These are phyloP conservation scores for Coriolopsis trogii DNA, from an alignment of 1,284 basidiomycete genomes.

Conservation along the genomic window DNA sequence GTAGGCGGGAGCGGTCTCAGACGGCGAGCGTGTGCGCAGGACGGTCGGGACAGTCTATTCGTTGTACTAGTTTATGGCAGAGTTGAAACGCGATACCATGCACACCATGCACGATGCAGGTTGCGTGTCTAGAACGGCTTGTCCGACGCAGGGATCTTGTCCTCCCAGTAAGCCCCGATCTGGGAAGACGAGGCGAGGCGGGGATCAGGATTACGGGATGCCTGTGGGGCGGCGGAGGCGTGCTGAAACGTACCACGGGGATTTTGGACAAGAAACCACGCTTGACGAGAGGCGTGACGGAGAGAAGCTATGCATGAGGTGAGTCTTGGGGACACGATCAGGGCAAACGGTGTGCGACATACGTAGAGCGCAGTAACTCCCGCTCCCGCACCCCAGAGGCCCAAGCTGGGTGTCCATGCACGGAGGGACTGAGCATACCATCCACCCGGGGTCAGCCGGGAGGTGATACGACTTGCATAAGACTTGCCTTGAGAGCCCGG, in stretches of 20 bases:
- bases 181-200: conserved; percentile 33
- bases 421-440: conserved; percentile 32
- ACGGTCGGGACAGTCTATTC: conserved; percentile 2
- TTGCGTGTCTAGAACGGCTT: conserved; percentile 68
- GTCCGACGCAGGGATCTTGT: conserved; percentile 77
- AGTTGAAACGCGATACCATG: neutral
- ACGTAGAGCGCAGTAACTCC: conserved; percentile 71
- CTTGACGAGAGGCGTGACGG: conserved; percentile 47
- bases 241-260: conserved; percentile 41
- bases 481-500: conserved; percentile 27
- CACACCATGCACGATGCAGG: neutral
- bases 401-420: conserved; percentile 61
- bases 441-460: neutral
- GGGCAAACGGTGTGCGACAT: conserved; percentile 31
- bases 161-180: conserved; percentile 72
- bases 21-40: neutral
- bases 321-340: neutral
- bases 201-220: conserved; percentile 3
- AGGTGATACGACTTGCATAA: neutral
- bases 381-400: conserved; percentile 70
- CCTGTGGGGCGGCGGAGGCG: conserved; percentile 7
- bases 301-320: conserved; percentile 37
- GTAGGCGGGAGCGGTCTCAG: neutral
- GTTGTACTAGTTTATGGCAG: neutral
- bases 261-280: conserved; percentile 44